A percentile compares a stretch with the other conserved stretches of the same genome.
Conservation (phyloP, 257 asterid species). For the Lithospermum erythrorhizon region DNA sequence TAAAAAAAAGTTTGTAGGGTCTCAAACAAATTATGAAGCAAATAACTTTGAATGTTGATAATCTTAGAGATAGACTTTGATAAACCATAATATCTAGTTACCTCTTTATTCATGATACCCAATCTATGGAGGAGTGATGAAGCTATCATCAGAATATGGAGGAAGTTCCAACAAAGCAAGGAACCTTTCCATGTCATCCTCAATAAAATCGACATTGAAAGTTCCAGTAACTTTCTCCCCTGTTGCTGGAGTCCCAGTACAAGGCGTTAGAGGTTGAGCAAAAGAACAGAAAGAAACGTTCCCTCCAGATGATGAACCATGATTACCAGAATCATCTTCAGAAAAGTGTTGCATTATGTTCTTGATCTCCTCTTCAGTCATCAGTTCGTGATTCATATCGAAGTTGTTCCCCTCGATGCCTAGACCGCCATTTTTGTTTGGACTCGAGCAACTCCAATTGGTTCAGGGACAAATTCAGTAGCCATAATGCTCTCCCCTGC, state of each 20-base stretch:
- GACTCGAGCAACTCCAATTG: background rate
- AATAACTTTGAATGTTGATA: too few species aligned
- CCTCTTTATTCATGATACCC: background rate
- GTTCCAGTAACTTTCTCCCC: too few species aligned
- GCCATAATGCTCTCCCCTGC: background rate
- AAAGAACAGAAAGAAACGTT: background rate
- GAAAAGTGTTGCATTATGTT: background rate
- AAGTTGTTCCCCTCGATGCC: background rate
- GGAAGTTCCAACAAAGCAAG: background rate
- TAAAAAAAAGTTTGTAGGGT: too few species aligned
- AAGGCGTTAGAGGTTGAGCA: background rate
- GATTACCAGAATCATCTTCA: too few species aligned
- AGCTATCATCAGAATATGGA: background rate
- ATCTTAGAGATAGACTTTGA: too few species aligned
- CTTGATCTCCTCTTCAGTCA: background rate
- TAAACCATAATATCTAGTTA: too few species aligned
- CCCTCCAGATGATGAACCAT: background rate
- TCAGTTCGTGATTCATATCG: background rate
- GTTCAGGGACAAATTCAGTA: background rate
- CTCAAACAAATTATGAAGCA: too few species aligned
- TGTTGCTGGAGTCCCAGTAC: background rate
- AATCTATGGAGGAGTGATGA: background rate
- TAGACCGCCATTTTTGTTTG: background rate
- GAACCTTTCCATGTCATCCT: background rate
- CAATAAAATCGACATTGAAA: background rate